These are phyloP conservation scores for Trichoderma sp. DNA, from an alignment of 2,329 filamentous ascomycete species.

Conservation along the genomic window DNA sequence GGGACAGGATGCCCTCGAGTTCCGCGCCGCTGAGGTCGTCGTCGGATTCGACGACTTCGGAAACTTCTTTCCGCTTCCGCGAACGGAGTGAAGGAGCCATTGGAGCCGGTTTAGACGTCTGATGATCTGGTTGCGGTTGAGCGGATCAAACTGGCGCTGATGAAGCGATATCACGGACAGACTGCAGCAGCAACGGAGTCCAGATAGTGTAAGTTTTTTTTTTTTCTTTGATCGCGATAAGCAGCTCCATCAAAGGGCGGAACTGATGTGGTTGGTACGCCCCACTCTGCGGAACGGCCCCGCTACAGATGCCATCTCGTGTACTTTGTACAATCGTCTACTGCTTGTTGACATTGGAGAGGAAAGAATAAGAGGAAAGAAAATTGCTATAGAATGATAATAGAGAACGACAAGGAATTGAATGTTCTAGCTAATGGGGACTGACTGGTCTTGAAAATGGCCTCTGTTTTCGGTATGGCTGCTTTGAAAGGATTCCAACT, in stretches of 20 bases:
- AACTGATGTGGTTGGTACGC: neutral
- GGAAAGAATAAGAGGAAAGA: neutral
- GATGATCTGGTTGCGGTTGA: neutral
- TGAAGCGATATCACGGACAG: slow-evolving; percentile 2
- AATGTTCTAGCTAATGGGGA: no score
- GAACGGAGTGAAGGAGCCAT: slow-evolving; percentile 32
- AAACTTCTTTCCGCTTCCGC: slow-evolving; percentile 68
- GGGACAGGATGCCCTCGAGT: slow-evolving; percentile 58
- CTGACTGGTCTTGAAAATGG: no score
- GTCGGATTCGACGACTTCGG: slow-evolving; percentile 57
- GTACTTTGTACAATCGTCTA: neutral
- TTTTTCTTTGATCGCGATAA: slow-evolving; percentile 26
- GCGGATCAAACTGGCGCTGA: neutral
- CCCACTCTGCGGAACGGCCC: slow-evolving; percentile 25
- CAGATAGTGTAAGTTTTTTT: slow-evolving; percentile 28
- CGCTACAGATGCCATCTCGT: neutral
- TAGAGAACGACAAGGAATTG: neutral
- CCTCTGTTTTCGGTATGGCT: no score
- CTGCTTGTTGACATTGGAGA: no score
- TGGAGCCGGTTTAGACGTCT: neutral
- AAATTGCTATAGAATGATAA: neutral
- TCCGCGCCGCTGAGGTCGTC: slow-evolving; percentile 61
- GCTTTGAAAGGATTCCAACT: no score
- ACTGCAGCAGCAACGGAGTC: neutral
- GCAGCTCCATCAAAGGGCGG: slow-evolving; percentile 23